Evolutionary conservation across 305 asterid genomes (phyloP), one percentile per base, ranked within the genome.

Genomic region (Lippia alba): DNA sequence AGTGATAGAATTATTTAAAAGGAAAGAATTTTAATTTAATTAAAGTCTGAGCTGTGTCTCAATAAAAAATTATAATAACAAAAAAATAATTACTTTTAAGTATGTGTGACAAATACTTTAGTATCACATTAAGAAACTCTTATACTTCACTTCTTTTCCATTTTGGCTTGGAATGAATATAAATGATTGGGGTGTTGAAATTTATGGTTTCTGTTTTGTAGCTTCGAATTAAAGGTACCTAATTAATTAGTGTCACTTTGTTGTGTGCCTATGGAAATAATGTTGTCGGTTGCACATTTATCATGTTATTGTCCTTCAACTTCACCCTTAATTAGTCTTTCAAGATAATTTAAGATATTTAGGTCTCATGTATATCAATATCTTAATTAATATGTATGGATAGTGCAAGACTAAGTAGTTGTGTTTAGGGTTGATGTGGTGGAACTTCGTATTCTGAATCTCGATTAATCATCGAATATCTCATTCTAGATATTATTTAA

Each of bases 81-180:
- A 5, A 12, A 6, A n/a, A 32, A 56, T 56, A 56, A 36, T 11
- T n/a, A n/a, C n/a, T n/a, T n/a, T 12, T 56, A 30, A 32, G 33
- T 30, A 36, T 36, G 41, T 12, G 11, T 33, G 18, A 36, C 41
- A 36, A 36, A 36, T 36, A 36, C 41, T 36, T 36, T 1, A 36
- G 9, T 4, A 15, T 45, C 9, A 16, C 12, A 18, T 11, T 17
- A 36, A 39, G 40, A 66, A 66, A 17, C 9, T 57, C 50, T 17
- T 16, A 17, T 5, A 59, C 12, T 9, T 51, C 7, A 70, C n/a
- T 2, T 33, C 34, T 5, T 11, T 48, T 34, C 10, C 5, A 11
- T 48, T 60, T 18, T 49, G 61, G 75, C 12, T 33, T 15, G 60
- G 68, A 51, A 73, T 15, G 68, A 51, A 73, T 15, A 66, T 17